A percentile compares a stretch with the other conserved stretches of the same genome.
phyloP scores from a whole-genome alignment of 1,139 yeast species.

The Kodamaea sp. region DNA sequence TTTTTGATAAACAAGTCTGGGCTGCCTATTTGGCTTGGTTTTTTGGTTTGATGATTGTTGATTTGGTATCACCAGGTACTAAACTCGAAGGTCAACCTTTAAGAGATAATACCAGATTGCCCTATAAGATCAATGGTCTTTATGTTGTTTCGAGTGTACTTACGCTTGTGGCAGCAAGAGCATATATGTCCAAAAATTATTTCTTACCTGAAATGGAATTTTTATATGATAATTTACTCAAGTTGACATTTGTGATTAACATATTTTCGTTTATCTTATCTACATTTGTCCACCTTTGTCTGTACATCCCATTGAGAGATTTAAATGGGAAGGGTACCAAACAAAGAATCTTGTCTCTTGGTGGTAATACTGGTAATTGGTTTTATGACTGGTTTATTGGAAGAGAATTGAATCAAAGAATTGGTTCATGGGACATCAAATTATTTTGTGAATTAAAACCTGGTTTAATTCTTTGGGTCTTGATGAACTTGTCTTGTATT shows the following conservation, averaged over 20 bases:
- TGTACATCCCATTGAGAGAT: constrained; percentile 56
- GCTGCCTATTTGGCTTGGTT: constrained; percentile 74
- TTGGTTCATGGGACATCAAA: constrained; percentile 83
- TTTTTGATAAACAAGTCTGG: constrained; percentile 50
- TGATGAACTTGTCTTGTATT: constrained; percentile 72
- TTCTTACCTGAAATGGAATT: constrained; percentile 75
- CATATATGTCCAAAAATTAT: constrained; percentile 44
- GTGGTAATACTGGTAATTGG: constrained; percentile 77
- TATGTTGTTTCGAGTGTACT: constrained; percentile 49
- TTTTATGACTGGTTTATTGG: constrained; percentile 97
- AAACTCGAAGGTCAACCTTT: constrained; percentile 61
- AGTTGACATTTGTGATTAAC: constrained; percentile 60
- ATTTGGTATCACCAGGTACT: constrained; percentile 71
- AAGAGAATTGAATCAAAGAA: constrained; percentile 88
- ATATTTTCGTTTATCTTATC: constrained; percentile 65
- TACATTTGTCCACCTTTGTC: constrained; percentile 57
- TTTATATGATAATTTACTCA: constrained; percentile 63
- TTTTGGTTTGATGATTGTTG: constrained; percentile 57
- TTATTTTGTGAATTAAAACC: constrained; percentile 93
- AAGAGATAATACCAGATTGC: constrained; percentile 69
- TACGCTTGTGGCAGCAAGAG: constrained; percentile 49
- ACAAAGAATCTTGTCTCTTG: constrained; percentile 73
- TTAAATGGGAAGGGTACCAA: constrained; percentile 53
- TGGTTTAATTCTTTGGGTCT: constrained; percentile 82
- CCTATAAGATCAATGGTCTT: constrained; percentile 80